A percentile compares a stretch with the other conserved stretches of the same genome.
phyloP scores from a whole-genome alignment of 805 yeast species.

The Wickerhamiella kurtzmanii region DNA sequence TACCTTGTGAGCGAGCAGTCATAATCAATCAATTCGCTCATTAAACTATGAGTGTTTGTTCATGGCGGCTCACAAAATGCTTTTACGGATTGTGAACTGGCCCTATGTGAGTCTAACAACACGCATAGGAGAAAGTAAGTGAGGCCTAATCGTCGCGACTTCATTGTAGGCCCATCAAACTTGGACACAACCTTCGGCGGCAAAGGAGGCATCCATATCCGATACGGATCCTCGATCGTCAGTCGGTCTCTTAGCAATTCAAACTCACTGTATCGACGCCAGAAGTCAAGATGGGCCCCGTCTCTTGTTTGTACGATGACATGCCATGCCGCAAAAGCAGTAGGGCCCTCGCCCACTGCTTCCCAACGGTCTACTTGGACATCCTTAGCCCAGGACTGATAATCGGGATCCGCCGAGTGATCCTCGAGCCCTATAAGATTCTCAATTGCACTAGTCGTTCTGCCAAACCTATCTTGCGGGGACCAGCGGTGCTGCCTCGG shows the following conservation, averaged over 20 bases:
- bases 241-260: slow-evolving; percentile 34
- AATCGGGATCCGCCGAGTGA: slow-evolving; percentile 8
- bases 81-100: slow-evolving; percentile 25
- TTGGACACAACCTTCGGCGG: slow-evolving; percentile 33
- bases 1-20: no score
- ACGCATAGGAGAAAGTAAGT: slow-evolving; percentile 35
- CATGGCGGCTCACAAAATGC: slow-evolving; percentile 17
- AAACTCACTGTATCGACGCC: slow-evolving; percentile 56
- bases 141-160: slow-evolving; percentile 29
- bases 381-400: slow-evolving; percentile 28
- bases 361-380: slow-evolving; percentile 31
- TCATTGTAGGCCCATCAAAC: slow-evolving; percentile 18
- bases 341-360: slow-evolving; percentile 27
- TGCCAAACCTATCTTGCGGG: no score
- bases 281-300: slow-evolving; percentile 30
- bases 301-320: slow-evolving; percentile 27
- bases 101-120: slow-evolving; percentile 31
- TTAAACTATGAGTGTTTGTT: neutral
- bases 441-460: neutral
- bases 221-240: slow-evolving; percentile 26
- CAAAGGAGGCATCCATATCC: slow-evolving; percentile 31
- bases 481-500: no score
- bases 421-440: slow-evolving; percentile 12
- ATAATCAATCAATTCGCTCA: no score
- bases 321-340: slow-evolving; percentile 33